phyloP scores from a whole-genome alignment of 495 filamentous ascomycete species.

The Astrocystis sublimbata region DNA sequence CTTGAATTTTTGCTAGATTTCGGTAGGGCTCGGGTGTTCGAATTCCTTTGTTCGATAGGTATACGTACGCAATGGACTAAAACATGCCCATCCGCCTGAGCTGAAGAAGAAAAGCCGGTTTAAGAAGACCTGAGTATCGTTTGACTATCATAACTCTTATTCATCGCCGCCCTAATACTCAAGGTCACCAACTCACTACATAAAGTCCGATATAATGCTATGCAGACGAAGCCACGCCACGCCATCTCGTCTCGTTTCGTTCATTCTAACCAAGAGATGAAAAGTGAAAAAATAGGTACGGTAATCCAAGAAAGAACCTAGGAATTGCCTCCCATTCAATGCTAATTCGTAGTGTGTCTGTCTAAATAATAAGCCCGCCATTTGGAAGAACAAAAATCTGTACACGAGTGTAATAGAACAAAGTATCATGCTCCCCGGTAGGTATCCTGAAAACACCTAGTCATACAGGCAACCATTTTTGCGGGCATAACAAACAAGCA shows the following conservation, averaged over 20 bases:
- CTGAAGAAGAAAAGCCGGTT: neutral
- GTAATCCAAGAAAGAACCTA: conserved; percentile 28
- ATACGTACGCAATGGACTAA: no score
- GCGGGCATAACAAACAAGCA: no score
- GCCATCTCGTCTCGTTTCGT: no score
- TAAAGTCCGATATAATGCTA: conserved; percentile 9
- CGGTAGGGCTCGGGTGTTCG: no score
- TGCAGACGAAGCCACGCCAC: conserved; percentile 8
- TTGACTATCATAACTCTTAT: conserved; percentile 8
- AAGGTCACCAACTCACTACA: conserved; percentile 6
- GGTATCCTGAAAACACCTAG: conserved; percentile 16
- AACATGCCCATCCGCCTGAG: no score
- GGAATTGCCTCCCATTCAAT: conserved; percentile 18
- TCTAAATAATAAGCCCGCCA: conserved; percentile 15
- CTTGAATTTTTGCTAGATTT: no score
- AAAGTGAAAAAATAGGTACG: no score
- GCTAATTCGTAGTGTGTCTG: no score
- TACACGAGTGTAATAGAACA: conserved; percentile 12
- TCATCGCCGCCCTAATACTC: neutral
- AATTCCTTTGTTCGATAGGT: no score
- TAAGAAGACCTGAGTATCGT: neutral
- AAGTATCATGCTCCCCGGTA: conserved; percentile 14
- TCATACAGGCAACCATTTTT: conserved; percentile 12
- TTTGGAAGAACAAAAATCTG: conserved; percentile 17
- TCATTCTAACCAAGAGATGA: conserved; percentile 22